phyloP scores from a whole-genome alignment of 371 early-diverging fungal species.

The Apophysomyces sp. region DNA sequence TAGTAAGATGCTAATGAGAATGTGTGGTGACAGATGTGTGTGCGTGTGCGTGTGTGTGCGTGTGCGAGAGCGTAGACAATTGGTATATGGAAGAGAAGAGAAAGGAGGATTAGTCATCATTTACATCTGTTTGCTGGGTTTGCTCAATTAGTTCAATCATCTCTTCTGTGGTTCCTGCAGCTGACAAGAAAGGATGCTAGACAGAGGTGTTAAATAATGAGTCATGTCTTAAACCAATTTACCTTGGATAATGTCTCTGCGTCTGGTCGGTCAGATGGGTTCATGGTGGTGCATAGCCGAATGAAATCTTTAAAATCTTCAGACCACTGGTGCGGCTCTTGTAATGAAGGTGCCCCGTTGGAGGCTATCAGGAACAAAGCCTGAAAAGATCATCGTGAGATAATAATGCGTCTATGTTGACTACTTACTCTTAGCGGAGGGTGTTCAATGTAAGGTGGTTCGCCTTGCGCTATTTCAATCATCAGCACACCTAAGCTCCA shows the following conservation, averaged over 20 bases:
- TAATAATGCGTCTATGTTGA: not conserved
- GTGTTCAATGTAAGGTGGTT: slow-evolving; percentile 63
- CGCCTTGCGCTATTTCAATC: slow-evolving; percentile 75
- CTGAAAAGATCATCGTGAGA: slow-evolving; percentile 19
- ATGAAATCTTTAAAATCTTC: slow-evolving; percentile 55
- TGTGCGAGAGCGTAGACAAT: not conserved
- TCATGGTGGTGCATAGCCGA: slow-evolving; percentile 42
- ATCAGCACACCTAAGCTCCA: slow-evolving; percentile 80
- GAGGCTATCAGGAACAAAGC: slow-evolving; percentile 68
- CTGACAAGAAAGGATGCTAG: slow-evolving; percentile 35
- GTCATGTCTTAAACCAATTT: not conserved
- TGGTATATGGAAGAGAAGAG: not conserved
- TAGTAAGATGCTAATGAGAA: not conserved
- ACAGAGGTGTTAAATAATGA: not conserved
- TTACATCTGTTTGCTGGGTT: slow-evolving; percentile 24
- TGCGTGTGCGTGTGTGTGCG: no score
- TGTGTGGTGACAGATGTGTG: not conserved
- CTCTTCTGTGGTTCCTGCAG: slow-evolving; percentile 28
- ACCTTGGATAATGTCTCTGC: slow-evolving; percentile 47
- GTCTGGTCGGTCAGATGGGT: slow-evolving; percentile 43
- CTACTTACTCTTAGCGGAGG: slow-evolving; percentile 46
- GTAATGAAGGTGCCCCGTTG: slow-evolving; percentile 57
- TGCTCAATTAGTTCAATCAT: slow-evolving; percentile 31
- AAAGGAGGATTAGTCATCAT: not conserved
- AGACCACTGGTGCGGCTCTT: slow-evolving; percentile 53